Conservation (phyloP, 176 grass and related monocot species). For the Bonia amplexicaulis region DNA sequence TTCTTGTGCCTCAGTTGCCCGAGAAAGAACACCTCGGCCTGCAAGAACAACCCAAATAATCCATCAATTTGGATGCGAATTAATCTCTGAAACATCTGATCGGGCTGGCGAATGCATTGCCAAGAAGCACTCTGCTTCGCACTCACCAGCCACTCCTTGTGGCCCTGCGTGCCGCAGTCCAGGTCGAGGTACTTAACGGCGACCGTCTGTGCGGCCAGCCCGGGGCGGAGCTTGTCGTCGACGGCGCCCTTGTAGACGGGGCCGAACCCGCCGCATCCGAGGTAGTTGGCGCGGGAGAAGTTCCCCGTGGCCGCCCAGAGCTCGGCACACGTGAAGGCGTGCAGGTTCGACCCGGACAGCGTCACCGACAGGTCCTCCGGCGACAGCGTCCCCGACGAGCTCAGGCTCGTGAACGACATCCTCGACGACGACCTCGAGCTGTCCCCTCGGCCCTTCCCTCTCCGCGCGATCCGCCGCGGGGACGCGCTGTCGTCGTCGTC, state of each 20-base stretch:
- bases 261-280: conserved; percentile 82
- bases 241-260: conserved; percentile 71
- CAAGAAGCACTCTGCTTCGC: neutral
- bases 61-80: neutral
- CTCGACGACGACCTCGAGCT: conserved; percentile 45
- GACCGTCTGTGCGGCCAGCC: conserved; percentile 51
- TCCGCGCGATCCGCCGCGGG: neutral
- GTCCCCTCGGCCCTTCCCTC: conserved; percentile 4
- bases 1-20: conserved; percentile 74
- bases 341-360: conserved; percentile 65
- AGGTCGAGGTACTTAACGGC: conserved; percentile 88
- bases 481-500: neutral
- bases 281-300: conserved; percentile 68
- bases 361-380: conserved; percentile 76
- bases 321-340: conserved; percentile 72
- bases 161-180: conserved; percentile 72
- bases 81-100: neutral
- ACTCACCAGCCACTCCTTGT: conserved; percentile 93
- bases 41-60: neutral
- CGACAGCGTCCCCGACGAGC: conserved; percentile 58
- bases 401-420: conserved; percentile 61
- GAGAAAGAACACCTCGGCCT: conserved; percentile 93
- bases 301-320: conserved; percentile 47
- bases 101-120: neutral
- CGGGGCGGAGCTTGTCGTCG: conserved; percentile 50